A percentile compares a stretch with the other conserved stretches of the same genome.
phyloP scores from a whole-genome alignment of 345 rosid species.

The Citrus australasica region DNA sequence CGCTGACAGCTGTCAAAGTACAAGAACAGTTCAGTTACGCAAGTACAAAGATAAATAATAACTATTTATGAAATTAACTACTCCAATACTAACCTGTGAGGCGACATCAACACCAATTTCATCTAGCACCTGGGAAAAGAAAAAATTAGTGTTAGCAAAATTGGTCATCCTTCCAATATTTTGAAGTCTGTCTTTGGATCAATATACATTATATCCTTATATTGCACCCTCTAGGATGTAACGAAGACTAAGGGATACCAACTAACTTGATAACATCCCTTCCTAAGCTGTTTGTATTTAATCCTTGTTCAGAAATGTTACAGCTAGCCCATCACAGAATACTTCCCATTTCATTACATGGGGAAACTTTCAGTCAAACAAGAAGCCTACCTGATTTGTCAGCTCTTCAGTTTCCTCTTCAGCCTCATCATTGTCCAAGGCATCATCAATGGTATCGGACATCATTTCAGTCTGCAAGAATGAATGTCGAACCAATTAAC shows the following conservation, averaged over 20 bases:
- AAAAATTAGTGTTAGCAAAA: not conserved
- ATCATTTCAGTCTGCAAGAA: slow-evolving; percentile 86
- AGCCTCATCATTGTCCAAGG: slow-evolving; percentile 87
- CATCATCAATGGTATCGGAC: slow-evolving; percentile 89
- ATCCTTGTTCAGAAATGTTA: not conserved
- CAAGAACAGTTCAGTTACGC: slow-evolving; percentile 8
- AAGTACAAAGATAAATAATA: not conserved
- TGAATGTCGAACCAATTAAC: slow-evolving; percentile 15
- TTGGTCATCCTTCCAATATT: not conserved
- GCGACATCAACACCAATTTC: slow-evolving; percentile 96
- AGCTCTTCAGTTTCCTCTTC: slow-evolving; percentile 95
- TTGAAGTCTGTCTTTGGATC: not conserved
- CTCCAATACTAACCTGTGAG: slow-evolving; percentile 65
- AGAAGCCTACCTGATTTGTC: slow-evolving; percentile 70
- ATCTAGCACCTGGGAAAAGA: slow-evolving; percentile 70
- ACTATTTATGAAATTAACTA: not conserved
- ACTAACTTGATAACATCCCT: not conserved
- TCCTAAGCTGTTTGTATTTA: not conserved
- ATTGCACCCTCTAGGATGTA: not conserved
- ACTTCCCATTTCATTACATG: not conserved
- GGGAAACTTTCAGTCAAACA: not conserved
- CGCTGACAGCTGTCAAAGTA: slow-evolving; percentile 57
- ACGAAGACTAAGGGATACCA: not conserved
- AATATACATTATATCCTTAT: not conserved
- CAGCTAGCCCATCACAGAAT: not conserved